Evolutionary conservation across 75 land plant species (phyloP), one percentile per base, ranked within the genome.

Genomic region (Pinus tabuliformis): DNA sequence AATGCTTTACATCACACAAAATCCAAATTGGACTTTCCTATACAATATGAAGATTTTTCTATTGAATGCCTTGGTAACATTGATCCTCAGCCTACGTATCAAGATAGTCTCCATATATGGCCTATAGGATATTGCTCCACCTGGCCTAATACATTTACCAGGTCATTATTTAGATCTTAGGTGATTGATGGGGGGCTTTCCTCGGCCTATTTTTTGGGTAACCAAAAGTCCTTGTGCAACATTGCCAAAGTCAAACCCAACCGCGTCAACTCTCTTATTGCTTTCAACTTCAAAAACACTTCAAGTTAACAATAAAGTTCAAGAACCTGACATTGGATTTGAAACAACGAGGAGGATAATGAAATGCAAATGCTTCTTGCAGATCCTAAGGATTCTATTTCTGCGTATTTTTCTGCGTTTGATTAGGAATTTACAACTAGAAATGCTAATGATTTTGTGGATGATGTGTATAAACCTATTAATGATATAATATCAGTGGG

Each of bases 121-220:
- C 99, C 99, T 57, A 72, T 90, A 18, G 97, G 97, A 30, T 96
- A 78, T 77, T 81, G 57, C 39, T 96, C 92, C 37, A 77, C 86
- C 62, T 96, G 92, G 92, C 97, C 94, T 87, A 97, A 93, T 77
- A 85, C 78, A 70, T 72, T 87, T 54, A 96, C 99, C 17, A 92
- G 97, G 20, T 96, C 97, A 26, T 63, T 93, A 68, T 96, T 96
- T 74, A 82, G 79, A 5, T 88, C 87, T 84, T 89, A 90, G 13
- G 89, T 96, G 22, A 58, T 64, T 22, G 99, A 94, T 82, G 91
- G 91, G 74, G 97, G 91, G 0, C 62, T 74, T 78, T 57, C 37
- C 77, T 78, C 88, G 89, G 30, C 99, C 97, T 21, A 9, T 92
- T 74, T 96, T 94, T 75, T 90, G 80, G 73, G 90, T 96, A 13